A percentile compares a stretch with the other conserved stretches of the same genome.
Evolutionary conservation across 805 yeast species (phyloP).

Genomic region (Monosporozyma solicola): DNA sequence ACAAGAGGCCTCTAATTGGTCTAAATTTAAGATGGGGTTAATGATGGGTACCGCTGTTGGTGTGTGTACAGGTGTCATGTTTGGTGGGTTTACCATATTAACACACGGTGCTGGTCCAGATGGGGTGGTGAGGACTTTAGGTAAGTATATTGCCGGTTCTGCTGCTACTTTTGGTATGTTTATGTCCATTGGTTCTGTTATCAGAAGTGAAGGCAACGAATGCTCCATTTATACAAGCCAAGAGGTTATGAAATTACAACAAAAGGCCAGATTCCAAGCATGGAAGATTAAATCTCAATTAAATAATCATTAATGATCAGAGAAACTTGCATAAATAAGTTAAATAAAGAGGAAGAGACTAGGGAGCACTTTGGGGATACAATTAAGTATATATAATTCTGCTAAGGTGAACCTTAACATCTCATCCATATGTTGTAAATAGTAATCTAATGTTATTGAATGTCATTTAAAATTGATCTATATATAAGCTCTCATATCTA

Average conservation of each 20-base stretch:
- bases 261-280: conserved; percentile 25
- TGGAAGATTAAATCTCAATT: conserved; percentile 14
- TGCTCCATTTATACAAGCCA: conserved; percentile 4
- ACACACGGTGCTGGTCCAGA: conserved; percentile 97
- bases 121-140: conserved; percentile 92
- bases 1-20: conserved; percentile 78
- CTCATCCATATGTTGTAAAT: background rate
- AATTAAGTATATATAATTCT: background rate
- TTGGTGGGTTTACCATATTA: conserved; percentile 86
- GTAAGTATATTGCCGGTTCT: conserved; percentile 92
- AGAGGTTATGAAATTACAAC: conserved; percentile 15
- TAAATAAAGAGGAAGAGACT: background rate
- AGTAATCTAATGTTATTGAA: background rate
- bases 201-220: conserved; percentile 53
- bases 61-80: conserved; percentile 87
- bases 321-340: background rate
- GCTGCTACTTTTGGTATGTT: conserved; percentile 95
- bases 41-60: conserved; percentile 86
- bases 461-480: background rate
- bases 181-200: conserved; percentile 92
- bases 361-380: background rate
- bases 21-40: conserved; percentile 97
- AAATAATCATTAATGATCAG: background rate
- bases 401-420: background rate
- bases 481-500: background rate